These are phyloP conservation scores for Calonectria pseudoreteaudii DNA, from an alignment of 2,329 filamentous ascomycete species.

Conservation along the genomic window DNA sequence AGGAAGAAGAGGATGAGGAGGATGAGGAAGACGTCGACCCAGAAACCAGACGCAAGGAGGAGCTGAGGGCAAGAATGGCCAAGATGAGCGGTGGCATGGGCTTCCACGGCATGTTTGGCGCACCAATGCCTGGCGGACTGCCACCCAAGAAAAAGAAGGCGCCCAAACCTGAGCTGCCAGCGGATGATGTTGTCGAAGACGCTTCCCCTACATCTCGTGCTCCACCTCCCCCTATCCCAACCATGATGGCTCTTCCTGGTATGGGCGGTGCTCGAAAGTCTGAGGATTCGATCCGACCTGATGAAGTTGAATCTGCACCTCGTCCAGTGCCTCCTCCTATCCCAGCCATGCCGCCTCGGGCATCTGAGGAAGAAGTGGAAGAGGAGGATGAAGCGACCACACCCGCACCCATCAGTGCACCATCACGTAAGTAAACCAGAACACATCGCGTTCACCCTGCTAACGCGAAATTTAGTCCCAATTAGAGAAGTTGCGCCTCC, in stretches of 20 bases:
- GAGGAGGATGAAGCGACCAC: conserved; percentile 50
- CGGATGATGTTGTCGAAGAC: conserved; percentile 59
- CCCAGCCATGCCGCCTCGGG: conserved; percentile 40
- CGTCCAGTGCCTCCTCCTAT: conserved; percentile 46
- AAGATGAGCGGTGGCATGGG: conserved; percentile 99
- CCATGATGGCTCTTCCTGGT: conserved; percentile 77
- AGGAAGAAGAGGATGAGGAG: conserved; percentile 74
- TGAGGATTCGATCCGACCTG: conserved; percentile 54
- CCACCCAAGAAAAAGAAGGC: conserved; percentile 67
- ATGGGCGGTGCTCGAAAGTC: conserved; percentile 70
- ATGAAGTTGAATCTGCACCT: conserved; percentile 46
- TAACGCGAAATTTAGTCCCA: conserved; percentile 48
- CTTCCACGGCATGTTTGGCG: conserved; percentile 93
- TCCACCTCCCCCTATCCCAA: conserved; percentile 65
- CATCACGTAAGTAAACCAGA: conserved; percentile 36
- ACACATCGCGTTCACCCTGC: neutral
- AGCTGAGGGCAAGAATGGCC: conserved; percentile 94
- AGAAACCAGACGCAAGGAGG: conserved; percentile 85
- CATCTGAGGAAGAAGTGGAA: conserved; percentile 38
- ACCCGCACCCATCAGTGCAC: conserved; percentile 45
- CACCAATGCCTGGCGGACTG: conserved; percentile 72
- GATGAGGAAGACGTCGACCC: conserved; percentile 90
- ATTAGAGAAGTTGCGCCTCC: conserved; percentile 50
- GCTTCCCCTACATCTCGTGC: conserved; percentile 55
- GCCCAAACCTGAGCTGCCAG: conserved; percentile 53